Base-by-base conservation (phyloP, 2,329 filamentous ascomycete species). In the Claviceps purpurea region DNA sequence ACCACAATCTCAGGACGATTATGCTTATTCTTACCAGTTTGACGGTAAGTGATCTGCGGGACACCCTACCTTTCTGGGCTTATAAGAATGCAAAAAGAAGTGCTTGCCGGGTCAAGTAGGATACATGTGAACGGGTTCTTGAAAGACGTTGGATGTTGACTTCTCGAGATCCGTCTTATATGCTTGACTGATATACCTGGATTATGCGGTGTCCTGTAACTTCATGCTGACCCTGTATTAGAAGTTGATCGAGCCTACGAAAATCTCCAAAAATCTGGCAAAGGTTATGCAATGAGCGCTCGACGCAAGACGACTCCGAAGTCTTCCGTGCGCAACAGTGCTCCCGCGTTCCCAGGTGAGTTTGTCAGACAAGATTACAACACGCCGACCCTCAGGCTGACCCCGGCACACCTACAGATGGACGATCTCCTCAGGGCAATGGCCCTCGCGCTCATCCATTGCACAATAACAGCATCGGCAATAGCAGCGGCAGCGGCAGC, bases 221-320 rank as follows among this genome's bases (percentile, higher is more conserved):
- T 49, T 26, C 6, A 34, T 46, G 16, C 51, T 52, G 20, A 51
- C 37, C n/a, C 11, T 14, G 46, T 57, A 59, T 49, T 64, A 95
- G 93, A 98, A 80, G 89, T 98, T 62, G 93, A 97, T 59, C 85
- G 91, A 66, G 91, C 91, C 60, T 83, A 91, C 64, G 93, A 97
- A 65, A 97, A 97, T 69, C 79, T 98, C 55, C 79, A 91, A 64
- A 97, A 97, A 78, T 95, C 90, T 68, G 90, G 90, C 64, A 97
- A 97, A 76, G 84, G 90, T 72, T 93, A 91, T 70, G 81, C 77
- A 64, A 72, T 73, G 64, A 75, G 75, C 63, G 79, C 74, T 63
- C 88, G 93, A 70, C 87, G 90, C 77, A 88, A 95, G 72, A 30
- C 51, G 16, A 53, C 51, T 24, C 54, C 55, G 38, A 54, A 56